A percentile compares a stretch with the other conserved stretches of the same genome.
These are phyloP conservation scores for Ambrosia hybrid DNA, from an alignment of 140 eudicot genomes.

Conservation along the genomic window DNA sequence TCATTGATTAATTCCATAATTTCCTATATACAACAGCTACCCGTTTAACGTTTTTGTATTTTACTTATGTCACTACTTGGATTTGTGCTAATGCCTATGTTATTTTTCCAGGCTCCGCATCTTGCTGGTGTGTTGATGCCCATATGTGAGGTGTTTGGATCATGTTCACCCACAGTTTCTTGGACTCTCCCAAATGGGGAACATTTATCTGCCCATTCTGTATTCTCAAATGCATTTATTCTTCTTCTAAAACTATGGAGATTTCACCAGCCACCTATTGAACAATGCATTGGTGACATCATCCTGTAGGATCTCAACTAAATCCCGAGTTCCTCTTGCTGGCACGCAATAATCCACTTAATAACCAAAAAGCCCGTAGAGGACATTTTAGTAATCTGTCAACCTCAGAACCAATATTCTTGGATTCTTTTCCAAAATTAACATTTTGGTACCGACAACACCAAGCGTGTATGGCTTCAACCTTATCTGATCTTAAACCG, in stretches of 20 bases:
- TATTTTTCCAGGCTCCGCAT: slow-evolving; percentile 69
- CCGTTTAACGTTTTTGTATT: background rate
- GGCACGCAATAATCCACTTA: slow-evolving; percentile 54
- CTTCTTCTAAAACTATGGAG: slow-evolving; percentile 89
- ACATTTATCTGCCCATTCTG: slow-evolving; percentile 67
- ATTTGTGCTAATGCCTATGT: slow-evolving; percentile 3
- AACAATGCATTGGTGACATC: slow-evolving; percentile 61
- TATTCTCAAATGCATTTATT: slow-evolving; percentile 89
- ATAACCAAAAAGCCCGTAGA: slow-evolving; percentile 44
- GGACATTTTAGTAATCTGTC: slow-evolving; percentile 44
- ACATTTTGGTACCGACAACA: slow-evolving; percentile 84
- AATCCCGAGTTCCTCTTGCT: slow-evolving; percentile 85
- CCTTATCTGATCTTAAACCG: slow-evolving; percentile 79
- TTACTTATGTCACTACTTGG: background rate
- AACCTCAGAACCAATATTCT: slow-evolving; percentile 56
- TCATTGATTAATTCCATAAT: background rate
- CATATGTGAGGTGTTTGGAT: slow-evolving; percentile 90
- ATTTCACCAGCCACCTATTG: slow-evolving; percentile 84
- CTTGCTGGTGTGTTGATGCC: slow-evolving; percentile 97
- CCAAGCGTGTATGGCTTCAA: slow-evolving; percentile 84
- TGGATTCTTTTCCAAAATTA: slow-evolving; percentile 82
- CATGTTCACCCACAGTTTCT: slow-evolving; percentile 67
- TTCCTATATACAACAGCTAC: background rate
- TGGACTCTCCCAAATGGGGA: slow-evolving; percentile 79
- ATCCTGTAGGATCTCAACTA: slow-evolving; percentile 76